These are phyloP conservation scores for Quercus berberidifolia DNA, from an alignment of 306 rosid species.

Conservation along the genomic window DNA sequence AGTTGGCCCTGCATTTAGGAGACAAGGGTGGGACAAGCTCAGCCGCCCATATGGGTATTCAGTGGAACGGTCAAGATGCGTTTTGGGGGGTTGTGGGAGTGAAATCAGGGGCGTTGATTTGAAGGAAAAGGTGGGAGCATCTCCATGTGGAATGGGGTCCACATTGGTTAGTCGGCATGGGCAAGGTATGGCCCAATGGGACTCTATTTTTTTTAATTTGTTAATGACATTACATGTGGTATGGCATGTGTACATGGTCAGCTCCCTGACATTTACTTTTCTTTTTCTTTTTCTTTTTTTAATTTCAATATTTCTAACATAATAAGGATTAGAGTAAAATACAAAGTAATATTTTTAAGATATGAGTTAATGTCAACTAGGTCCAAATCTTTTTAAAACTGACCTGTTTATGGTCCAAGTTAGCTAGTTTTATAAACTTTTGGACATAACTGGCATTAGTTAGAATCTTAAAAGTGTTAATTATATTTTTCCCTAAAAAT, in stretches of 20 bases:
- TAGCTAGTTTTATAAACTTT: too few species aligned
- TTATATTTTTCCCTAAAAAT: too few species aligned
- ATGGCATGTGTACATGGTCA: neutral
- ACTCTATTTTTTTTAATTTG: conserved; percentile 13
- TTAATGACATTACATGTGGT: conserved; percentile 10
- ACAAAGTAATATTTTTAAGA: too few species aligned
- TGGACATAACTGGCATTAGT: too few species aligned
- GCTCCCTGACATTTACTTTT: neutral
- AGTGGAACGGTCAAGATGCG: conserved; percentile 47
- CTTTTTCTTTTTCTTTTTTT: neutral
- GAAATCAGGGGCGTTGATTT: conserved; percentile 44
- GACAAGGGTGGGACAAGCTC: conserved; percentile 78
- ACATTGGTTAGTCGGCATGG: conserved; percentile 31
- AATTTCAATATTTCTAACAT: neutral
- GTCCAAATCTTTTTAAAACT: too few species aligned
- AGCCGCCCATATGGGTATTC: conserved; percentile 45
- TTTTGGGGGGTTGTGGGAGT: conserved; percentile 31
- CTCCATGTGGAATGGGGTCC: conserved; percentile 57
- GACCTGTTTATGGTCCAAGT: too few species aligned
- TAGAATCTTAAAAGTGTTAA: too few species aligned
- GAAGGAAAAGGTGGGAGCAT: conserved; percentile 41
- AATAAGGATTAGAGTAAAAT: neutral
- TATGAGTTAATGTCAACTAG: too few species aligned
- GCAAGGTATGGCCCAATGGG: conserved; percentile 43
- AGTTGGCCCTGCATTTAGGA: conserved; percentile 41